Base-by-base conservation (phyloP, 208 protist species). In the Wallacemonas sp. region DNA sequence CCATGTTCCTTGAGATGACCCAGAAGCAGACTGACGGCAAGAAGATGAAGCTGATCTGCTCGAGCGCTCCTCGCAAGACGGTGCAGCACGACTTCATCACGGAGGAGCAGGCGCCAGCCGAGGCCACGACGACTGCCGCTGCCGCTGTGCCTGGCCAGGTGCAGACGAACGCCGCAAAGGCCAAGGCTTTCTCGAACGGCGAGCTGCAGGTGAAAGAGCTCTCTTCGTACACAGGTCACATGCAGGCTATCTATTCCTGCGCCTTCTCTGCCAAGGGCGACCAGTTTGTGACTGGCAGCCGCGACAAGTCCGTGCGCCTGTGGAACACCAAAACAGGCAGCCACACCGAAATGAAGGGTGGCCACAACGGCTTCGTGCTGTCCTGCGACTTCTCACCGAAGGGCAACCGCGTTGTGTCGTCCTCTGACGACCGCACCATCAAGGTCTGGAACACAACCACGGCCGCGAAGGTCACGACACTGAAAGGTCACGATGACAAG, bases 401-500 rank as follows among this genome's bases (percentile, higher is more conserved):
- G 61, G 84, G 88, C 36, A 92, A 92, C 64, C 83, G 82, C 60
- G 76, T 88, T 6, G 81, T 89, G 21, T 92, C 87, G 21, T 86
- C 85, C 21, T 83, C 83, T 1, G 87, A 91, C 29, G 87, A 96
- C 60, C 70, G 70, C 43, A 87, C 80, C 16, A 88, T 92, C 62
- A 93, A 91, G 66, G 65, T 96, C 30, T 96, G 90, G 88, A 87
- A 88, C 74, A 81, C 79, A 34, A 32, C 62, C 9, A 88, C 80
- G 29, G 86, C 74, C 70, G 68, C 56, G 62, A 96, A 96, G 76
- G 52, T 88, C 12, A 61, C 61, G 27, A 94, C 84, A 16, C 75
- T 98, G 30, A 98, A 98, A 70, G 96, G 92, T 6, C 97, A 99
- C 70, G 96, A 96, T 48, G 92, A 97, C 72, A 96, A 82, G 27